Percentiles rank a stretch among this genome's conserved stretches.
Evolutionary conservation across 305 asterid species (phyloP).

Genomic region (Solanum hybrid): DNA sequence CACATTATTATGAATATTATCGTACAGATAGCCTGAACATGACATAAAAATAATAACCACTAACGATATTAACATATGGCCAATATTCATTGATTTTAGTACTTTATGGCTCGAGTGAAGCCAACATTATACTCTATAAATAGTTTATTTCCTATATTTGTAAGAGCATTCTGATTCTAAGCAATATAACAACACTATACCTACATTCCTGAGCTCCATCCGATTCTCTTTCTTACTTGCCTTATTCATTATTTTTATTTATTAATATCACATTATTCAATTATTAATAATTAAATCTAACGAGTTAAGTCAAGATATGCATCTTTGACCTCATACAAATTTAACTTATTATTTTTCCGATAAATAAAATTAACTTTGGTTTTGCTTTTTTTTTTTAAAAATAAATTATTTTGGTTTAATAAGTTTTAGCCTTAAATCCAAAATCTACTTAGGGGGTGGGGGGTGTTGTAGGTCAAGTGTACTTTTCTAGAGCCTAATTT

Average conservation of each 20-base stretch:
- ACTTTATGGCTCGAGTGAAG: neutral
- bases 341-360: neutral
- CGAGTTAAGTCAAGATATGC: neutral
- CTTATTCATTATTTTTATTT: neutral
- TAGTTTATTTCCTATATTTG: neutral
- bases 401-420: neutral
- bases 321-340: neutral
- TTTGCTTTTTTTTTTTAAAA: no score
- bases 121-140: neutral
- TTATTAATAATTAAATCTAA: neutral
- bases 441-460: neutral
- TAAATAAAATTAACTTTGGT: neutral
- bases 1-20: neutral
- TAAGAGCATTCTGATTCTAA: neutral
- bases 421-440: neutral
- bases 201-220: fast-evolving
- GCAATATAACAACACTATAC: neutral
- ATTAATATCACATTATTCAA: neutral
- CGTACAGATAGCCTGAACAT: neutral
- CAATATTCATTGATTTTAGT: neutral
- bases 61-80: no score
- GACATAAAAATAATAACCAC: neutral
- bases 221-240: neutral
- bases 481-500: neutral
- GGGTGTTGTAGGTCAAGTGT: neutral